phyloP scores from a whole-genome alignment of 139 green algal species.

The Tetraselmis chui region DNA sequence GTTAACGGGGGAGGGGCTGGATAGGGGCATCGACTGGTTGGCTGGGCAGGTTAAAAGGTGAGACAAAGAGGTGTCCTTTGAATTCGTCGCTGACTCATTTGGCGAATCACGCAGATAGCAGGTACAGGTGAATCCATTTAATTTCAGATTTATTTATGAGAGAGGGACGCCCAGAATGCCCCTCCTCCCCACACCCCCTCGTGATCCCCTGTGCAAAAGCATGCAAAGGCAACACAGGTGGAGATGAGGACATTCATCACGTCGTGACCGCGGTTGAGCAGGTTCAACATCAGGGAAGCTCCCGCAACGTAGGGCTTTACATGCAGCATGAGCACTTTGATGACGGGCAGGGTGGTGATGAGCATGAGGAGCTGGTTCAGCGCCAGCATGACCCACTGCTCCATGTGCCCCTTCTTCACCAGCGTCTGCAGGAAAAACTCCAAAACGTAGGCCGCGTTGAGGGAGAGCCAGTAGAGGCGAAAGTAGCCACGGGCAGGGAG shows the following conservation, averaged over 20 bases:
- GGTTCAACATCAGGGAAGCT: neutral
- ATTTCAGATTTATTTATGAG: no score
- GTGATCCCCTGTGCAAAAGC: no score
- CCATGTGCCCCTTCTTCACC: neutral
- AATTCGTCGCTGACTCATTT: no score
- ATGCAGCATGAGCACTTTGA: neutral
- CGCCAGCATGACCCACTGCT: neutral
- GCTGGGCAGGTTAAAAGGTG: conserved; percentile 31
- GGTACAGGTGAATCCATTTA: no score
- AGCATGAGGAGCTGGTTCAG: neutral
- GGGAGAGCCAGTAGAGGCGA: no score
- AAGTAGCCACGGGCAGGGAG: no score
- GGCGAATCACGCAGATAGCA: no score
- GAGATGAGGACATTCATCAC: neutral
- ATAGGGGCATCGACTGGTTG: conserved; percentile 68
- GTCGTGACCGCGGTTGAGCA: neutral
- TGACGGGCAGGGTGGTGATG: neutral
- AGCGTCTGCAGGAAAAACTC: neutral
- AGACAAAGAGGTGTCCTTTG: no score
- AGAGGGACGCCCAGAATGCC: no score
- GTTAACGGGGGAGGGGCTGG: conserved; percentile 64
- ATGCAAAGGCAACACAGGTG: no score
- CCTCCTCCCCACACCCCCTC: no score
- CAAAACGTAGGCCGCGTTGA: no score
- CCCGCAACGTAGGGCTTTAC: neutral